Evolutionary conservation across 2,329 filamentous ascomycete genomes (phyloP), one percentile per base, ranked within the genome.

Genomic region (Pezicula carpinea): DNA sequence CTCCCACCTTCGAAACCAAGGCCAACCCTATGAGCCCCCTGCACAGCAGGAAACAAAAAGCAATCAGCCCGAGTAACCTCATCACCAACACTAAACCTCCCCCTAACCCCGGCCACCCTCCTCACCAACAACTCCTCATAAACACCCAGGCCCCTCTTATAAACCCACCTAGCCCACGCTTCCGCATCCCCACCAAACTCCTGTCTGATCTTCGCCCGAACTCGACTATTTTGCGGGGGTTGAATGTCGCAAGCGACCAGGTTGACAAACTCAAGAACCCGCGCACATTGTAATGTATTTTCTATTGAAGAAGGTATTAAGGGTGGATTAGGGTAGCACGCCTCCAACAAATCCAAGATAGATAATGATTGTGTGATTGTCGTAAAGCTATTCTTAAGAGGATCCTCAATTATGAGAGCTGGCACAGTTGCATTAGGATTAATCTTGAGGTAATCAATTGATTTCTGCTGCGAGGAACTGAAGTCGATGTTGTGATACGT

Each of bases 21-120:
- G n/a, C n/a, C n/a, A n/a, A n/a, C n/a, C n/a, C n/a, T n/a, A n/a
- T n/a, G n/a, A n/a, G n/a, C n/a, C n/a, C n/a, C n/a, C n/a, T n/a
- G n/a, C n/a, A n/a, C n/a, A n/a, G n/a, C n/a, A n/a, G n/a, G n/a
- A n/a, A n/a, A n/a, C n/a, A n/a, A n/a, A n/a, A n/a, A n/a, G 19
- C 75, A 70, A 63, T 84, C 81, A 2, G 81, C 80, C 53, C 83
- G 50, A 0, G 73, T 79, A 4, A 83, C 57, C 0, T 60, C 47
- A 59, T 82, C 73, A 0, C 78, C 80, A 6, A 79, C 72, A 3
- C 75, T 80, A 53, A 73, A 83, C 26, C 50, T 66, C 0, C 77
- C 76, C 6, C 23, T 26, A 0, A 73, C 68, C 5, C 40, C 35
- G 10, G 29, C 15, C 26, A 65, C 39, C 53, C 70, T 45, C 31